Evolutionary conservation across 2,329 filamentous ascomycete genomes (phyloP), one percentile per base, ranked within the genome.

Genomic region (Penicillium vulpinum): DNA sequence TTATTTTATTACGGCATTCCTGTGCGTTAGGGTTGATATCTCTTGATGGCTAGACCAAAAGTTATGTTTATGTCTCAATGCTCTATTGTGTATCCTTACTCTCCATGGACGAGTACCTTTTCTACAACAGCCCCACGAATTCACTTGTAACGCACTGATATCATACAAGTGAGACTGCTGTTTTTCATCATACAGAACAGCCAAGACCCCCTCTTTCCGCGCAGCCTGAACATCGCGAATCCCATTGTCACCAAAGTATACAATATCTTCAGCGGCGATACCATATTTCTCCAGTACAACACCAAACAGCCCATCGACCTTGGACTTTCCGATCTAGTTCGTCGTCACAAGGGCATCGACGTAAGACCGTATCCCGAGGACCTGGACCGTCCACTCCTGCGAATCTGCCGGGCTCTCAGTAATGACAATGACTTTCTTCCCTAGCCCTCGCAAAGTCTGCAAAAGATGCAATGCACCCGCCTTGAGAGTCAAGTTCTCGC

Each of bases 381-480:
- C 61, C 15, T 62, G 45, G 1, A 80, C 40, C 0, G 79, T 78
- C 63, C 78, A 75, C 58, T 77, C 70, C 52, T 82, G 79, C 2
- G 78, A 74, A 63, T 81, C 80, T 38, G 77, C 72, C 0, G 78
- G 80, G 0, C 79, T 78, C 60, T 82, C 79, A 0, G 79, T 81
- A 0, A 82, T 70, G 18, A 81, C 61, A 0, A 72, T 69, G 4
- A 81, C 67, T n/a, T 71, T 77, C 60, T 78, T 77, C 0, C 72
- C 71, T 0, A 67, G 59, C 0, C 31, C 11, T 49, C 71, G 75
- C 3, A 81, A 60, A 1, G 60, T 62, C 5, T 62, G 33, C 0
- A 81, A 62, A 1, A 81, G 60, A 0, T 66, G 51, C 3, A 73
- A 15, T 0, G 75, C 76, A 0, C 77, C 77, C 1, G 59, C 29